A percentile compares a stretch with the other conserved stretches of the same genome.
These are phyloP conservation scores for Chlorella sp. DNA, from an alignment of 139 green algal genomes.

Conservation along the genomic window DNA sequence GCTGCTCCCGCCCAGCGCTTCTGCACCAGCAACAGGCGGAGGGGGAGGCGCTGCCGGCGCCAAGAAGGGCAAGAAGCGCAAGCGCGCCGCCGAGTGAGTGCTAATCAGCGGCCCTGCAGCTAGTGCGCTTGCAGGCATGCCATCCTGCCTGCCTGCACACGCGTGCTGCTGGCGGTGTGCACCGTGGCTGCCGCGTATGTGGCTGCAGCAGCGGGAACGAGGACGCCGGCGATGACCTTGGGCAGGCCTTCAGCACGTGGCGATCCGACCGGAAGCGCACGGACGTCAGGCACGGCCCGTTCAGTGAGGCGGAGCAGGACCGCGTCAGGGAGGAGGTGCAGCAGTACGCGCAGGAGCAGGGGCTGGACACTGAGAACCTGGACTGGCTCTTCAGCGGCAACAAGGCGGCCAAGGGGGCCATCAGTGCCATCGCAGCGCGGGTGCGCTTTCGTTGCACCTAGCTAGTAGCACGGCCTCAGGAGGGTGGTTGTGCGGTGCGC, in stretches of 20 bases:
- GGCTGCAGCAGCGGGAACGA: no score
- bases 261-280: slow-evolving; percentile 30
- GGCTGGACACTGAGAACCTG: not conserved
- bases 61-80: no score
- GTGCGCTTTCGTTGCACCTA: no score
- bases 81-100: no score
- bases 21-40: no score
- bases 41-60: no score
- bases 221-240: not conserved
- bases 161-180: slow-evolving; percentile 6
- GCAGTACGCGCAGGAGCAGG: not conserved
- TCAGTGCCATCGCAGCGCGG: slow-evolving; percentile 29
- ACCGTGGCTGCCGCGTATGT: not conserved
- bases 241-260: not conserved
- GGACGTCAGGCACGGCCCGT: slow-evolving; percentile 53
- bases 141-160: slow-evolving; percentile 61
- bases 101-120: no score
- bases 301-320: slow-evolving; percentile 16
- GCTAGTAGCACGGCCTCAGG: no score
- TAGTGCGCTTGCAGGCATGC: no score
- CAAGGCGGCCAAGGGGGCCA: slow-evolving; percentile 7
- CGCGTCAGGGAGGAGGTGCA: not conserved
- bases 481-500: no score
- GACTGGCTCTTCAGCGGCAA: slow-evolving; percentile 17
- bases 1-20: no score